These are phyloP conservation scores for Trametes pubescens DNA, from an alignment of 1,284 basidiomycete species.

Conservation along the genomic window DNA sequence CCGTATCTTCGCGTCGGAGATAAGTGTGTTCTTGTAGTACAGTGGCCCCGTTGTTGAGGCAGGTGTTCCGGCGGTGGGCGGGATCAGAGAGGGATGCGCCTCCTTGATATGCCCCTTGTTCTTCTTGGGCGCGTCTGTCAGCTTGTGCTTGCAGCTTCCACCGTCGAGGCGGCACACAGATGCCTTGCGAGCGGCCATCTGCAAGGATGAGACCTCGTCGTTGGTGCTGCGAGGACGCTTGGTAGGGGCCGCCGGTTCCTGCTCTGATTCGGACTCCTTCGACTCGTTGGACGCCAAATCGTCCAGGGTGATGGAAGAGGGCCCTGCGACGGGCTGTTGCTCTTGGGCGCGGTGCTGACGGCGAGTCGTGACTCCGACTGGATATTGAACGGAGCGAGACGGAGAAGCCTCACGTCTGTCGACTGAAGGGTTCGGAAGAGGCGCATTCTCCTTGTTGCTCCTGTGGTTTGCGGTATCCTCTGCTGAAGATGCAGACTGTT, in stretches of 20 bases:
- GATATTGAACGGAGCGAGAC: neutral
- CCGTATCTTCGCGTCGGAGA: too few species aligned
- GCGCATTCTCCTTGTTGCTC: too few species aligned
- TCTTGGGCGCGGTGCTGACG: neutral
- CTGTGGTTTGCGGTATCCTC: too few species aligned
- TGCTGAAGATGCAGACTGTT: too few species aligned
- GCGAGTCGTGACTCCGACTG: neutral
- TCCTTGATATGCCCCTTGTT: neutral
- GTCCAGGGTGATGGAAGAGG: neutral
- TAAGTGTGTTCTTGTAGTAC: too few species aligned
- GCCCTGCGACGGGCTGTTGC: neutral
- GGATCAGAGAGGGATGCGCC: too few species aligned
- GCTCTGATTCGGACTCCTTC: neutral
- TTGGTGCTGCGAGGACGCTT: neutral
- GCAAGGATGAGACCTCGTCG: neutral
- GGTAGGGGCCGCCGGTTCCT: neutral
- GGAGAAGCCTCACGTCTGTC: too few species aligned
- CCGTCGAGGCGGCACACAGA: neutral
- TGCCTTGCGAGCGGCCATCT: neutral
- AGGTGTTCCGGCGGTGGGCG: too few species aligned
- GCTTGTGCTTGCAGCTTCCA: neutral
- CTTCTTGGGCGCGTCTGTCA: neutral
- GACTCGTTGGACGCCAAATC: neutral
- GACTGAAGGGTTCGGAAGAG: too few species aligned
- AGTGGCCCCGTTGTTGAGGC: too few species aligned